Evolutionary conservation across 2,329 filamentous ascomycete genomes (phyloP), one percentile per base, ranked within the genome.

Genomic region (Trichoderma arundinaceum): DNA sequence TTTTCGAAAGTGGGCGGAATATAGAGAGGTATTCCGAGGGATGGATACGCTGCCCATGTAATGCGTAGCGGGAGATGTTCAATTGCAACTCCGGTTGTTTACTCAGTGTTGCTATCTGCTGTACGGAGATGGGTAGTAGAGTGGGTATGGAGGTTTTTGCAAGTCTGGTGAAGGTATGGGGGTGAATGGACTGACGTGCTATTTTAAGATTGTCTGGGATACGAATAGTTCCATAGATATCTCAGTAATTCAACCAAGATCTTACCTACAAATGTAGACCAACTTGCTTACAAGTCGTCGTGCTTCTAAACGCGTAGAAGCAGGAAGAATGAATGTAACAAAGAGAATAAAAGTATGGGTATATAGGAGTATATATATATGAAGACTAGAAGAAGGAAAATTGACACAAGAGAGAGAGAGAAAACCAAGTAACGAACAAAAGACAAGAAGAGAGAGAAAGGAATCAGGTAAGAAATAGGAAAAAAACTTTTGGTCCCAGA

Each of bases 1-100:
- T 12, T 88, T 87, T 69, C 79, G 79, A 66, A 84, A 83, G 74
- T 88, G 85, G 86, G 84, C 85, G 53, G 78, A 76, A 69, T 88
- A 88, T 71, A 80, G 76, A 73, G 84, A 87, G 63, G 75, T 84
- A 17, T 88, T 84, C 84, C 80, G 79, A 66, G 75, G 80, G 70
- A 71, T 78, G 61, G 63, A 73, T 38, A 49, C 41, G 19, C 41
- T 28, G 13, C 4, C 12, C 22, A 2, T 10, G 44, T 22, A 22
- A 13, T 19, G 15, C 15, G 7, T 2, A 13, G 35, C 17, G 33
- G 2, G 32, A 28, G 15, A 12, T 44, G 17, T 3, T 53, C 15
- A 22, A 4, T 13, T 39, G 13, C 8, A 15, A 17, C 15, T 39
- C 15, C n/a, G 10, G 28, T 22, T 22, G 17, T 32, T 13, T 17